phyloP scores from a whole-genome alignment of 2,329 filamentous ascomycete species.

The Fusarium concolor region DNA sequence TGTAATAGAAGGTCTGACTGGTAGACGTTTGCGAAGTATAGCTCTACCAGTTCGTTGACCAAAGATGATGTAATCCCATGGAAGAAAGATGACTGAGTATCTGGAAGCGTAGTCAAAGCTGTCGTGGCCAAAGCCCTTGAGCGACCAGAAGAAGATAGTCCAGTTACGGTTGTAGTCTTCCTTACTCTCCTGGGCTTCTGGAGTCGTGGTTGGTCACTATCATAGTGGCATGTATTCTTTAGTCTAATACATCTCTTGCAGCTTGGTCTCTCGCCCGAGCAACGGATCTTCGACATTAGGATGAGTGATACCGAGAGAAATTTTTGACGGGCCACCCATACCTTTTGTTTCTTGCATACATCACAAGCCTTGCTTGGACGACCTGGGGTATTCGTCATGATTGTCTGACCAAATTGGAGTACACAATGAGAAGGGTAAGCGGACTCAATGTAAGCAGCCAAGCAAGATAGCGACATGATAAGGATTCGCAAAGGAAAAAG shows the following conservation, averaged over 20 bases:
- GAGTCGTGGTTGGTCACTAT: background rate
- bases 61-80: background rate
- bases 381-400: conserved; percentile 3
- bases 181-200: background rate
- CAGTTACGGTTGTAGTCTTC: rapidly evolving
- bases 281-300: conserved; percentile 41
- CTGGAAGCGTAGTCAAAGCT: rapidly evolving
- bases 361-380: conserved; percentile 32
- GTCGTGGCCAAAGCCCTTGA: background rate
- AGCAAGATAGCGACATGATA: background rate
- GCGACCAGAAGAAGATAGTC: rapidly evolving
- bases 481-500: background rate
- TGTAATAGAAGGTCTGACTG: conserved; percentile 27
- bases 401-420: background rate
- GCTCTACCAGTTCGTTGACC: background rate
- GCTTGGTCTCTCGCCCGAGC: conserved; percentile 31
- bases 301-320: too few relatives aligned
- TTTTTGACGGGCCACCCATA: background rate
- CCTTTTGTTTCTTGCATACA: conserved; percentile 38
- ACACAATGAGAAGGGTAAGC: background rate
- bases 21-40: conserved; percentile 36
- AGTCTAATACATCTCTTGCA: conserved; percentile 32
- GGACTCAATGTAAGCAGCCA: background rate
- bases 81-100: rapidly evolving
- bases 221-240: conserved; percentile 6